Evolutionary conservation across 2,329 filamentous ascomycete genomes (phyloP).

Genomic region (Cercospora zeae-maydis): DNA sequence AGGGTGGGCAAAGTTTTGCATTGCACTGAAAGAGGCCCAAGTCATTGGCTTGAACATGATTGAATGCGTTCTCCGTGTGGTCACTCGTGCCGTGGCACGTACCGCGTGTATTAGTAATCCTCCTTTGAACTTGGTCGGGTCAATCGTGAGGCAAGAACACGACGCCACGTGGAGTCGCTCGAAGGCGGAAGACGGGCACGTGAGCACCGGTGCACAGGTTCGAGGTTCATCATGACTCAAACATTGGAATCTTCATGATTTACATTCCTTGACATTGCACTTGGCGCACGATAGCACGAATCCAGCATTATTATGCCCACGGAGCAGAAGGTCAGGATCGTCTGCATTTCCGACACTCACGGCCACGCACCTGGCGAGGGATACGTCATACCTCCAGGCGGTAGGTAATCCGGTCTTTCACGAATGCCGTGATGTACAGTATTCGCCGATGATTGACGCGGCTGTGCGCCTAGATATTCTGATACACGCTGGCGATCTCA

Average conservation of each 20-base stretch:
- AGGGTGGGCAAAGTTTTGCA: neutral
- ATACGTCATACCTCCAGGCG: slow-evolving; percentile 2
- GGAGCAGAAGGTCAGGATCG: slow-evolving; percentile 56
- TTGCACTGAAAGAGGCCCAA: neutral
- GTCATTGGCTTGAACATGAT: neutral
- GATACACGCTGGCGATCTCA: slow-evolving; percentile 73
- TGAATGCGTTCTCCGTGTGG: neutral
- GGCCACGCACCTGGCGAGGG: slow-evolving; percentile 5
- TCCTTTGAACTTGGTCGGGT: too few relatives aligned
- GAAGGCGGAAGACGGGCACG: too few relatives aligned
- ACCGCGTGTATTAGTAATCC: too few relatives aligned
- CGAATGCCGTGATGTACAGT: neutral
- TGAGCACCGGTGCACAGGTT: too few relatives aligned
- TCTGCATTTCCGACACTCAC: slow-evolving; percentile 67
- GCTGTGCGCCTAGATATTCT: slow-evolving; percentile 61
- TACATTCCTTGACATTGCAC: too few relatives aligned
- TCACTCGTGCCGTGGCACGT: too few relatives aligned
- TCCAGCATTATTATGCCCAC: slow-evolving; percentile 5
- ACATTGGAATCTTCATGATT: too few relatives aligned
- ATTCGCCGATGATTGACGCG: too few relatives aligned
- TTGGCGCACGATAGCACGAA: neutral
- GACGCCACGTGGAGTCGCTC: too few relatives aligned
- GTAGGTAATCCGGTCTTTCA: neutral
- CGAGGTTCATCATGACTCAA: too few relatives aligned
- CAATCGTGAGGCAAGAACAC: too few relatives aligned